Percentiles rank a stretch among this genome's conserved stretches.
phyloP scores from a whole-genome alignment of 805 yeast species.

The Schwanniomyces sp. region DNA sequence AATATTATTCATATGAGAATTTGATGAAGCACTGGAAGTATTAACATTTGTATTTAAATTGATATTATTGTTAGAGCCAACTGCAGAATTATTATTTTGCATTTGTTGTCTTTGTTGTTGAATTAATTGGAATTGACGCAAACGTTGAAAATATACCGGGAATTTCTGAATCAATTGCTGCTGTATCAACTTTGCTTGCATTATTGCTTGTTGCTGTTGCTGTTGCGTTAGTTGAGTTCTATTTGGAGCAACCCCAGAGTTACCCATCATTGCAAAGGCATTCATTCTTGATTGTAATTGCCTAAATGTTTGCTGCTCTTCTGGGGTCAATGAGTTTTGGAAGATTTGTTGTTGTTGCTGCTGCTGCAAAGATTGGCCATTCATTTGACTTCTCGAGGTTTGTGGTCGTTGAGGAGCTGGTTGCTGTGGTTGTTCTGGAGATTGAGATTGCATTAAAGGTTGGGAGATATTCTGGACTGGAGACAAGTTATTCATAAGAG shows the following conservation, averaged over 20 bases:
- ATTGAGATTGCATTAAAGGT: conserved; percentile 1
- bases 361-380: conserved; percentile 16
- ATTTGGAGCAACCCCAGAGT: conserved; percentile 44
- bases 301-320: conserved; percentile 42
- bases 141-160: conserved; percentile 36
- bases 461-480: conserved; percentile 6
- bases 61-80: neutral
- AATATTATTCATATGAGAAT: neutral
- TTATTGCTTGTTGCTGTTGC: conserved; percentile 45
- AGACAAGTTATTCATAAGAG: conserved; percentile 14
- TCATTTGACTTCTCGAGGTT: conserved; percentile 4
- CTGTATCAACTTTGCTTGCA: conserved; percentile 39
- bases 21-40: neutral
- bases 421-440: conserved; percentile 5
- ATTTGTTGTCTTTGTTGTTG: conserved; percentile 21
- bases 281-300: conserved; percentile 40
- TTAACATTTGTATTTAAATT: neutral
- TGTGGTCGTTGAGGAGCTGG: conserved; percentile 7
- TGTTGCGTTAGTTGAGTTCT: conserved; percentile 40
- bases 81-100: conserved; percentile 2
- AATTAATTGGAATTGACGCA: conserved; percentile 34
- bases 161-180: conserved; percentile 37
- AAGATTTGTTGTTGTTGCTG: conserved; percentile 47
- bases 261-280: conserved; percentile 42
- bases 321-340: conserved; percentile 38